Percentiles rank a stretch among this genome's conserved stretches.
These are phyloP conservation scores for Zymoseptoria crescenta DNA, from an alignment of 2,329 filamentous ascomycete genomes.

Conservation along the genomic window DNA sequence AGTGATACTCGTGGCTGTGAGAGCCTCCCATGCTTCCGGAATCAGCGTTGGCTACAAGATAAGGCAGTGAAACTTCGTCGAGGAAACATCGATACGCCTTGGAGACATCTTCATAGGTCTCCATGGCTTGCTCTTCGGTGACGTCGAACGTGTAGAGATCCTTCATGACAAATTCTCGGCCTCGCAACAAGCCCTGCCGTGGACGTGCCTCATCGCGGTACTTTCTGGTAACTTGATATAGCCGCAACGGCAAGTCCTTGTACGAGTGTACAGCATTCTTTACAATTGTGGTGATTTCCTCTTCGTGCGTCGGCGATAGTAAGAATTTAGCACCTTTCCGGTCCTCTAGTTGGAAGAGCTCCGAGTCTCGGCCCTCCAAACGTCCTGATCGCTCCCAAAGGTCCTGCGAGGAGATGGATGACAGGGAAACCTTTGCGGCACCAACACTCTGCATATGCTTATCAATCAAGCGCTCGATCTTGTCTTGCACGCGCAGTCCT, in stretches of 20 bases:
- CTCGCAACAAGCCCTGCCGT: slow-evolving; percentile 76
- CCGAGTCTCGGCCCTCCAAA: slow-evolving; percentile 42
- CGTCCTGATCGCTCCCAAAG: slow-evolving; percentile 82
- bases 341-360: slow-evolving; percentile 76
- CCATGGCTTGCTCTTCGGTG: slow-evolving; percentile 57
- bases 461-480: slow-evolving; percentile 77
- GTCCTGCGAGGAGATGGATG: slow-evolving; percentile 74
- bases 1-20: slow-evolving; percentile 91
- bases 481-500: slow-evolving; percentile 78
- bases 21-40: slow-evolving; percentile 95
- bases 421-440: slow-evolving; percentile 74
- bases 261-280: slow-evolving; percentile 68
- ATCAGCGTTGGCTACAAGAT: slow-evolving; percentile 78
- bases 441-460: slow-evolving; percentile 73
- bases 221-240: slow-evolving; percentile 91
- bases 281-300: slow-evolving; percentile 84
- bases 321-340: slow-evolving; percentile 67
- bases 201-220: slow-evolving; percentile 90
- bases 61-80: slow-evolving; percentile 71
- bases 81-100: slow-evolving; percentile 70
- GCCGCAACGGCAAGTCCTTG: slow-evolving; percentile 71
- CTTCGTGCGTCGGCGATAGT: slow-evolving; percentile 88
- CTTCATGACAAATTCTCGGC: slow-evolving; percentile 94
- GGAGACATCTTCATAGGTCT: slow-evolving; percentile 70
- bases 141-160: slow-evolving; percentile 93